Evolutionary conservation across 208 protist genomes (phyloP), one percentile per base, ranked within the genome.

Genomic region (Acanthamoeba triangularis): DNA sequence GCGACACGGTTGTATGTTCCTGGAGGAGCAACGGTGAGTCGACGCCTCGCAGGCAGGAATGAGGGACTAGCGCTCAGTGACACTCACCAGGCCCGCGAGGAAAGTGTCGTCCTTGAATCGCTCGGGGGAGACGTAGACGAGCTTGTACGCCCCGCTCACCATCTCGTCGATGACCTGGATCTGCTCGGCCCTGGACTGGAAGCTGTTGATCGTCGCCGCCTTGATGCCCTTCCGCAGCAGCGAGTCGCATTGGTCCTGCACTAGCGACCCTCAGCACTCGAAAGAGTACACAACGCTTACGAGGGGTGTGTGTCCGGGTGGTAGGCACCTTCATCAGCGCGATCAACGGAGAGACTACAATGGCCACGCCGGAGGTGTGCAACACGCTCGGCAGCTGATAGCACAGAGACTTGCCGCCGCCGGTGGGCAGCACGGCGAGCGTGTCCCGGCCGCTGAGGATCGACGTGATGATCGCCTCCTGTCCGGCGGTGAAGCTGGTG

Each of bases 271-370:
- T 72, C n/a, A 72, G 25, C 11, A 33, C 65, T 59, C 52, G 16
- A 59, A 7, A 16, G 16, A 7, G 7, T 59, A n/a, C n/a, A n/a
- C n/a, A n/a, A n/a, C n/a, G n/a, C n/a, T n/a, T n/a, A n/a, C n/a
- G n/a, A n/a, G n/a, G n/a, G n/a, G n/a, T n/a, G n/a, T n/a, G n/a
- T n/a, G n/a, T n/a, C n/a, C n/a, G n/a, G n/a, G n/a, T n/a, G n/a
- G n/a, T n/a, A n/a, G n/a, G n/a, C n/a, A 63, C 80, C 87, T 93
- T 93, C 87, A 93, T 93, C 30, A 93, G 20, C 11, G 87, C 54
- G 18, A 93, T 93, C 25, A 93, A 59, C 16, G 87, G 87, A 11
- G 61, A 76, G 16, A 93, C 25, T 11, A 93, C 87, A 23, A 93
- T 28, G 35, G 61, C 18, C 3, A 93, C 37, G 30, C 87, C 87